Evolutionary conservation across 768 basidiomycete species (phyloP).

Genomic region (Tylopilus balloui): DNA sequence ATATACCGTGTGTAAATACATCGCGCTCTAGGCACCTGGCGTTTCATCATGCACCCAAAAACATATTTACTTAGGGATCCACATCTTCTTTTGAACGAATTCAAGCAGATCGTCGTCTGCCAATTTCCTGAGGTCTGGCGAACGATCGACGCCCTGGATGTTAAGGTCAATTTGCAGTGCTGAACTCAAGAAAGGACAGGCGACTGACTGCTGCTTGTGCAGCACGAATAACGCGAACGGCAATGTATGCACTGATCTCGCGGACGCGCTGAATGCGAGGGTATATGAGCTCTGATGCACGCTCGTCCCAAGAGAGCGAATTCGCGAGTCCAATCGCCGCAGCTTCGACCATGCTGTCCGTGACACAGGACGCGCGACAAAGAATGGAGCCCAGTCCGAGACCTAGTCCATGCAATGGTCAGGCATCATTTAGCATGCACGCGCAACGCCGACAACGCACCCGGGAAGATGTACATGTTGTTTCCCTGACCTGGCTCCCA

Average conservation of each 20-base stretch:
- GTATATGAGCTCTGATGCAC: conserved; percentile 64
- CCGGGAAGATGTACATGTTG: conserved; percentile 87
- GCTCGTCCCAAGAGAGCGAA: conserved; percentile 69
- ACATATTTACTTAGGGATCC: conserved; percentile 46
- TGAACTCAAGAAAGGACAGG: conserved; percentile 16
- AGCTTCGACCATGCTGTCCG: conserved; percentile 87
- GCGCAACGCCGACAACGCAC: conserved; percentile 29
- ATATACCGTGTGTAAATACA: conserved; percentile 9
- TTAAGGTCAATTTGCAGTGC: conserved; percentile 7
- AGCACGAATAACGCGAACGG: conserved; percentile 67
- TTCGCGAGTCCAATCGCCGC: conserved; percentile 76
- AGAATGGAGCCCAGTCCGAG: conserved; percentile 74
- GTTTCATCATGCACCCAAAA: background rate
- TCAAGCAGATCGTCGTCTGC: conserved; percentile 50
- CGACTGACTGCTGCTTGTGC: conserved; percentile 69
- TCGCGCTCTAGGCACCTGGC: background rate
- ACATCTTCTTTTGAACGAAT: conserved; percentile 65
- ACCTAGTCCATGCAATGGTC: conserved; percentile 6
- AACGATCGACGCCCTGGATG: conserved; percentile 50
- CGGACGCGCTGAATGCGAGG: conserved; percentile 81
- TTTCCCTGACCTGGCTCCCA: conserved; percentile 88
- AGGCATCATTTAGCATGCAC: background rate
- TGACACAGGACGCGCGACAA: conserved; percentile 61
- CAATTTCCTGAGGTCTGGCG: conserved; percentile 49
- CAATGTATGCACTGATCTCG: conserved; percentile 77